A percentile compares a stretch with the other conserved stretches of the same genome.
These are phyloP conservation scores for Xylaria castorea DNA, from an alignment of 495 filamentous ascomycete species.

Conservation along the genomic window DNA sequence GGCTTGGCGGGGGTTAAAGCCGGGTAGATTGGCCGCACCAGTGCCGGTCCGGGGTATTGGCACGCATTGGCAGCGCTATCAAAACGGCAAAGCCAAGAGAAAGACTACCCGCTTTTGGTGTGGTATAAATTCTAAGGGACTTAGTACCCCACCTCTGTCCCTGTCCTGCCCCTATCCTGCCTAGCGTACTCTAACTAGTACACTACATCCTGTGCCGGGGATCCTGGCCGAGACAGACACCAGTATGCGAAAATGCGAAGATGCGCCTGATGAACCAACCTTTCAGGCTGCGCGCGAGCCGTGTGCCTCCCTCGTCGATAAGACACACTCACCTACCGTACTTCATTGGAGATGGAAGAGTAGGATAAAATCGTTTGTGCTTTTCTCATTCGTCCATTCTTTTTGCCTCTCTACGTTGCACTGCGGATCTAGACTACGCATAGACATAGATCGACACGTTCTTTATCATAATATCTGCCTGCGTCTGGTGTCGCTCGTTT, in stretches of 20 bases:
- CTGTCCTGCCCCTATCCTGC: background rate
- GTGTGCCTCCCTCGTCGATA: background rate
- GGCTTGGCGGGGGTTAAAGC: background rate
- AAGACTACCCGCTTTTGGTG: background rate
- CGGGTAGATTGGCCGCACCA: conserved; percentile 8
- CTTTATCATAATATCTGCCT: background rate
- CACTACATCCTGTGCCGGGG: background rate
- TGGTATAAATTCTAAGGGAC: background rate
- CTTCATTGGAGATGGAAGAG: conserved; percentile 4
- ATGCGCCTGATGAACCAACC: background rate
- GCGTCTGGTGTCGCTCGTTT: conserved; percentile 14
- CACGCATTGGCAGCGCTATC: background rate
- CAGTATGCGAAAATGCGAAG: background rate
- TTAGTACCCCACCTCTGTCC: background rate
- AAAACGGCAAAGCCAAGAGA: conserved; percentile 1
- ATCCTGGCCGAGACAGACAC: background rate
- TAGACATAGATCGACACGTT: background rate
- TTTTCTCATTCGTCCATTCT: background rate
- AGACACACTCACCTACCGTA: background rate
- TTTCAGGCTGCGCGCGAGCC: background rate
- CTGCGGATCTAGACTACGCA: background rate
- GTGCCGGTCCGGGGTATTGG: conserved; percentile 3
- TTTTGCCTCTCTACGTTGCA: conserved; percentile 10
- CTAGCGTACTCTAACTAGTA: background rate
- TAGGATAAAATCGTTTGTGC: background rate